phyloP scores from a whole-genome alignment of 805 yeast genomes.

The Metahyphopichia silvanorum region DNA sequence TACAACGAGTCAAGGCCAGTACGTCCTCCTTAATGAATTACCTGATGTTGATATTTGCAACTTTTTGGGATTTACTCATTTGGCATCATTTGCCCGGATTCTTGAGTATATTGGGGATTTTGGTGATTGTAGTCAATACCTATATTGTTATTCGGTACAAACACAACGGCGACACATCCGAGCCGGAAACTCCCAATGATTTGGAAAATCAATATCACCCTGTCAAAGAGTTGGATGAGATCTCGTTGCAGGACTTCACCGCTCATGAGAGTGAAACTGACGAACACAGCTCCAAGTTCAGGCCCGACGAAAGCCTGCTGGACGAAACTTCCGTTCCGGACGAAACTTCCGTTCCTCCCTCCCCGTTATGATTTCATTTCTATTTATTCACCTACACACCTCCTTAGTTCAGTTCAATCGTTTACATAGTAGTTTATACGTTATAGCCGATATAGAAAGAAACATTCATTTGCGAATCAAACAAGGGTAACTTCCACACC shows the following conservation, averaged over 20 bases:
- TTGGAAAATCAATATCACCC: conserved; percentile 6
- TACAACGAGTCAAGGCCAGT: conserved; percentile 77
- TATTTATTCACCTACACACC: no score
- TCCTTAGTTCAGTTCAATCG: no score
- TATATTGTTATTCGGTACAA: conserved; percentile 54
- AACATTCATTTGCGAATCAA: no score
- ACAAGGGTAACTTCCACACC: no score
- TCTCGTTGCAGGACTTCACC: conserved; percentile 25
- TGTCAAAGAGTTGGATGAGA: conserved; percentile 10
- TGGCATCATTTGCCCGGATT: conserved; percentile 74
- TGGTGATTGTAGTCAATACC: conserved; percentile 66
- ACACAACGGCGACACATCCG: conserved; percentile 21
- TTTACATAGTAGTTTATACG: no score
- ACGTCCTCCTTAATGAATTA: conserved; percentile 74
- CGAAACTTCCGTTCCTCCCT: no score
- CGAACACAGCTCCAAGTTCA: no score
- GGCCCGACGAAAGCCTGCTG: no score
- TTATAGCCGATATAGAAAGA: no score
- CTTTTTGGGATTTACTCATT: conserved; percentile 66
- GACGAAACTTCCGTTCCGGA: no score
- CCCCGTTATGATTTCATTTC: no score
- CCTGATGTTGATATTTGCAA: conserved; percentile 73
- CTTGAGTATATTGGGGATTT: conserved; percentile 66
- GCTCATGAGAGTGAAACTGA: conserved; percentile 22
- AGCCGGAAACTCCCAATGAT: conserved; percentile 2